Evolutionary conservation across 2,329 filamentous ascomycete genomes (phyloP).

Genomic region (Rutstroemia sydowiana): DNA sequence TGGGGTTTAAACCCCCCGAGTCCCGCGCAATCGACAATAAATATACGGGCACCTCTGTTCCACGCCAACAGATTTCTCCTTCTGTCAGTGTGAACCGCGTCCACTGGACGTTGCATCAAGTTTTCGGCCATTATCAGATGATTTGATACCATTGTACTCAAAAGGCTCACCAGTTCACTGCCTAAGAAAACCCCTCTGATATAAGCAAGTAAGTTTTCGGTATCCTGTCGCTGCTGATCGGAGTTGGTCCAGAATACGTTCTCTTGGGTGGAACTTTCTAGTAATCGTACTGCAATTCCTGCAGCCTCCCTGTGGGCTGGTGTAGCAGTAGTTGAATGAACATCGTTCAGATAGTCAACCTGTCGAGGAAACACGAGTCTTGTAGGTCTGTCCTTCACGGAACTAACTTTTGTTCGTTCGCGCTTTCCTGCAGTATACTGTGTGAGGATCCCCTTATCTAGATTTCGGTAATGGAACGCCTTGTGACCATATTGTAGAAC

Average conservation of each 20-base stretch:
- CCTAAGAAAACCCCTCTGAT: not conserved
- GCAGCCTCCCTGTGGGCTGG: not conserved
- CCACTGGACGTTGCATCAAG: accelerated
- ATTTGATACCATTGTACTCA: not conserved
- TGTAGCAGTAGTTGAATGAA: not conserved
- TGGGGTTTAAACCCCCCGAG: not conserved
- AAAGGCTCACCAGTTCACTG: not conserved
- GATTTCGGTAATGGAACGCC: constrained; percentile 11
- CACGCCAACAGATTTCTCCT: not conserved
- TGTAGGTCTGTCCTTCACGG: no score
- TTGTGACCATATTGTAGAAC: constrained; percentile 13
- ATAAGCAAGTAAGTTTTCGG: not conserved
- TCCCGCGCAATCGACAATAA: not conserved
- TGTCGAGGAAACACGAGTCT: no score
- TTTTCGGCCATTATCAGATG: not conserved
- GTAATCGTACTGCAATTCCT: not conserved
- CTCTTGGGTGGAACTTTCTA: not conserved
- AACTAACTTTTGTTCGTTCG: no score
- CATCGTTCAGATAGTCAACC: not conserved
- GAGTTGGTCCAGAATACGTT: not conserved
- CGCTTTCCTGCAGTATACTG: not conserved
- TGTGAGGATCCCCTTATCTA: constrained; percentile 2
- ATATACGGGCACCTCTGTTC: constrained; percentile 1
- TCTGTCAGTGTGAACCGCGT: not conserved
- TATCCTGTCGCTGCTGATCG: not conserved